Conservation (phyloP, 2,329 filamentous ascomycete genomes). For the Dactylellina leptospora region DNA sequence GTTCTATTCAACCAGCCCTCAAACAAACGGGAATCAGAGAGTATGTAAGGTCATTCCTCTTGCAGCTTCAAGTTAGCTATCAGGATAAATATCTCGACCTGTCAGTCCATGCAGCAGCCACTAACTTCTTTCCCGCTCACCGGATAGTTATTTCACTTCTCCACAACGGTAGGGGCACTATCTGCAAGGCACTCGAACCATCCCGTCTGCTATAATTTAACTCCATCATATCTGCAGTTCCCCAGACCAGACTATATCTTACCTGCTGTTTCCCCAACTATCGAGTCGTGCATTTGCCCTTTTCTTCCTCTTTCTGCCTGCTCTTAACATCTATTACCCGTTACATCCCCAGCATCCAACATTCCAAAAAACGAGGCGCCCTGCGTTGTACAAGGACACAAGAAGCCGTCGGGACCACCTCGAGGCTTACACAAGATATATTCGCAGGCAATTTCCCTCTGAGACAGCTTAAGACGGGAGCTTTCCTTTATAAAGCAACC, state of each 20-base stretch:
- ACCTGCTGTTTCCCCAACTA: background rate
- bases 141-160: conserved; percentile 27
- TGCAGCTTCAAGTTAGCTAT: conserved; percentile 38
- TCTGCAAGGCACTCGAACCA: conserved; percentile 46
- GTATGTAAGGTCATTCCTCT: conserved; percentile 47
- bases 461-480: conserved; percentile 23
- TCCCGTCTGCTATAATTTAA: conserved; percentile 23
- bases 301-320: conserved; percentile 4
- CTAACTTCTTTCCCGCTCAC: conserved; percentile 20
- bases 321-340: background rate
- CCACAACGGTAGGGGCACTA: conserved; percentile 30
- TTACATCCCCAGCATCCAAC: conserved; percentile 11
- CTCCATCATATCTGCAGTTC: conserved; percentile 12
- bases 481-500: conserved; percentile 38
- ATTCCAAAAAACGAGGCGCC: conserved; percentile 14
- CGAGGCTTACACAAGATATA: conserved; percentile 22
- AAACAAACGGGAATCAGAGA: conserved; percentile 5
- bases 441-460: conserved; percentile 8
- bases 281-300: background rate
- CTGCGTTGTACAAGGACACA: conserved; percentile 35
- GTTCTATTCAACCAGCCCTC: conserved; percentile 9
- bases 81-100: conserved; percentile 34
- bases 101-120: conserved; percentile 33
- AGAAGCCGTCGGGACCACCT: conserved; percentile 15
- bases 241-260: conserved; percentile 25